A percentile compares a stretch with the other conserved stretches of the same genome.
These are phyloP conservation scores for Ganoderma resinaceum DNA, from an alignment of 1,284 basidiomycete species.

Conservation along the genomic window DNA sequence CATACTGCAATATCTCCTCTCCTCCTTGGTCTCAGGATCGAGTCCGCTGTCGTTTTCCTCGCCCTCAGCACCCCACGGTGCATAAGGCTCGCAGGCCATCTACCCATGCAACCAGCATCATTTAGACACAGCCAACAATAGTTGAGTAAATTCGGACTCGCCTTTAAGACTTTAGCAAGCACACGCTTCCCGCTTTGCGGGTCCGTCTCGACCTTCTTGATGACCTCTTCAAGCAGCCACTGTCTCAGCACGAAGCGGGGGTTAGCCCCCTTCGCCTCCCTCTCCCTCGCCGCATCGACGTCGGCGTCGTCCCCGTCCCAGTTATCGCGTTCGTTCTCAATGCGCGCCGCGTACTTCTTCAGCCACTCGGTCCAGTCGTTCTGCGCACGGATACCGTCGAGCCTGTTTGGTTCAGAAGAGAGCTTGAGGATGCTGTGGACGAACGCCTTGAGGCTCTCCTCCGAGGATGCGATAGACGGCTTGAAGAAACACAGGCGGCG, in stretches of 20 bases:
- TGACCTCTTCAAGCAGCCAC: constrained; percentile 93
- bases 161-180: constrained; percentile 79
- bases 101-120: constrained; percentile 39
- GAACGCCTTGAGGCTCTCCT: constrained; percentile 44
- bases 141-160: constrained; percentile 39
- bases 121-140: constrained; percentile 23
- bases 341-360: constrained; percentile 66
- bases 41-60: constrained; percentile 50
- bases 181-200: constrained; percentile 62
- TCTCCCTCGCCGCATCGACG: constrained; percentile 52
- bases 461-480: constrained; percentile 48
- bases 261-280: constrained; percentile 64
- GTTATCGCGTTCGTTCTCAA: constrained; percentile 58
- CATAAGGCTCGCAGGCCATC: constrained; percentile 86
- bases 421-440: constrained; percentile 56
- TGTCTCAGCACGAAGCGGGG: constrained; percentile 91
- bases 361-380: constrained; percentile 73
- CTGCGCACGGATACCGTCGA: constrained; percentile 52
- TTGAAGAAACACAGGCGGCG: constrained; percentile 72
- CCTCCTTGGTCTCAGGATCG: constrained; percentile 70
- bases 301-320: constrained; percentile 43
- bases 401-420: constrained; percentile 50
- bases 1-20: constrained; percentile 79
- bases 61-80: constrained; percentile 79
- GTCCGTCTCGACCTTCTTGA: constrained; percentile 73